These are phyloP conservation scores for Mycena chlorophos DNA, from an alignment of 768 basidiomycete genomes.

Conservation along the genomic window DNA sequence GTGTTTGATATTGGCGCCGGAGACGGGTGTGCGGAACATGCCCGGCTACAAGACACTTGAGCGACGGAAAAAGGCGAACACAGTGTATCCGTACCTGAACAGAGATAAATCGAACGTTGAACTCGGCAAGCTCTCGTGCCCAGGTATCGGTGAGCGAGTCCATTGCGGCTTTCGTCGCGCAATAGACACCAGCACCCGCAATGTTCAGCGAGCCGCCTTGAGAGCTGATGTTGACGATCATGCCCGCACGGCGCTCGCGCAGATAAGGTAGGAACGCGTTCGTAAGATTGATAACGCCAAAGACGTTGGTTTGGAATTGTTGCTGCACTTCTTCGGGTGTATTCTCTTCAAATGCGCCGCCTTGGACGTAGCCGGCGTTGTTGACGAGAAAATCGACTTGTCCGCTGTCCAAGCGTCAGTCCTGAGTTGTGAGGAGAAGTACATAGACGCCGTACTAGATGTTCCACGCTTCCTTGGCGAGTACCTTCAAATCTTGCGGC, in stretches of 20 bases:
- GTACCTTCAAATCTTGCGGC: constrained; percentile 19
- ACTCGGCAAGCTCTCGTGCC: constrained; percentile 16
- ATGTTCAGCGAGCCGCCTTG: constrained; percentile 6
- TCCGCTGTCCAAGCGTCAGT: constrained; percentile 13
- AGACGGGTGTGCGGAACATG: constrained; percentile 25
- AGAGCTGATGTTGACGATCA: constrained; percentile 34
- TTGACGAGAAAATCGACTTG: constrained; percentile 37
- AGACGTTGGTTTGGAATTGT: constrained; percentile 36
- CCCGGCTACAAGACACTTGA: constrained; percentile 19
- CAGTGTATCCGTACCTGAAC: constrained; percentile 15
- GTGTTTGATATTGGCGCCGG: constrained; percentile 6
- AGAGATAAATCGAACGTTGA: constrained; percentile 16
- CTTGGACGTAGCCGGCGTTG: constrained; percentile 32
- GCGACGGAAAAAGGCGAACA: neutral
- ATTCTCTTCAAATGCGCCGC: constrained; percentile 31
- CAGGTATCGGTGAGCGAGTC: constrained; percentile 8
- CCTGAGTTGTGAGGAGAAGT: neutral
- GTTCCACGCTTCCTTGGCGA: constrained; percentile 26
- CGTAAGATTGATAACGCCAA: constrained; percentile 30
- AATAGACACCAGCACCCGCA: constrained; percentile 28
- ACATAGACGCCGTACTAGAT: constrained; percentile 19
- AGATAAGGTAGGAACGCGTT: constrained; percentile 36
- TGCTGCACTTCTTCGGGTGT: neutral
- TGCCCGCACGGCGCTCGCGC: constrained; percentile 31
- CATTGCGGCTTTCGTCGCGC: constrained; percentile 30